Percentiles rank a stretch among this genome's conserved stretches.
Evolutionary conservation across 2,329 filamentous ascomycete genomes (phyloP).

Genomic region (Sarocladium oryzae): DNA sequence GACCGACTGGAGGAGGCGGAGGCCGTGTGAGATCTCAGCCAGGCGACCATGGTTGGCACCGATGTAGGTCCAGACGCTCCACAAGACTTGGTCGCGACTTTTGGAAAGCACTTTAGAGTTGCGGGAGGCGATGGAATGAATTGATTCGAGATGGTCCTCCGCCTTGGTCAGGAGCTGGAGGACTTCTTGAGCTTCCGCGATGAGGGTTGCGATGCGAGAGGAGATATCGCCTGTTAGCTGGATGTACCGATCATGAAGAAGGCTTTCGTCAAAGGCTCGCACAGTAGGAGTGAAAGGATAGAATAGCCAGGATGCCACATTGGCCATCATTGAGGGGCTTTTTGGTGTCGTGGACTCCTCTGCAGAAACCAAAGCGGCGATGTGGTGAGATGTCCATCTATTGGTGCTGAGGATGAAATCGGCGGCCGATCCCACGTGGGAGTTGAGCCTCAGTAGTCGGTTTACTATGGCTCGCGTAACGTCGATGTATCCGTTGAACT

Average conservation of each 20-base stretch:
- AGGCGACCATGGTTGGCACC: conserved; percentile 60
- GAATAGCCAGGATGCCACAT: conserved; percentile 39
- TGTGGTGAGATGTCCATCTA: conserved; percentile 64
- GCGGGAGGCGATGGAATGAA: conserved; percentile 61
- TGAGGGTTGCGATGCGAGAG: conserved; percentile 60
- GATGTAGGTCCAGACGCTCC: conserved; percentile 66
- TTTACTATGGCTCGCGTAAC: conserved; percentile 57
- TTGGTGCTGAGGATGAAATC: conserved; percentile 71
- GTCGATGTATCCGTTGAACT: conserved; percentile 71
- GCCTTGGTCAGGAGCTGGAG: conserved; percentile 59
- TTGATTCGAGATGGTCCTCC: conserved; percentile 62
- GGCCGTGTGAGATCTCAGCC: conserved; percentile 55
- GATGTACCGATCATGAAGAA: conserved; percentile 67
- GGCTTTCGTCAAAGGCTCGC: conserved; percentile 39
- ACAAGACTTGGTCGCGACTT: conserved; percentile 59
- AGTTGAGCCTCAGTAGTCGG: conserved; percentile 70
- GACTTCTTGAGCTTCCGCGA: conserved; percentile 63
- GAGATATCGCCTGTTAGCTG: conserved; percentile 64
- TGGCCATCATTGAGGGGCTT: conserved; percentile 30
- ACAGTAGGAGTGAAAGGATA: conserved; percentile 59
- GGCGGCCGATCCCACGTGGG: conserved; percentile 65
- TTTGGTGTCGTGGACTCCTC: conserved; percentile 20
- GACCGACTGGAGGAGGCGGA: conserved; percentile 60
- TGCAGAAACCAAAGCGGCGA: conserved; percentile 51
- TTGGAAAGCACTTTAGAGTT: conserved; percentile 53